Conservation (phyloP, 2,329 filamentous ascomycete species). For the Stemphylium lycopersici region DNA sequence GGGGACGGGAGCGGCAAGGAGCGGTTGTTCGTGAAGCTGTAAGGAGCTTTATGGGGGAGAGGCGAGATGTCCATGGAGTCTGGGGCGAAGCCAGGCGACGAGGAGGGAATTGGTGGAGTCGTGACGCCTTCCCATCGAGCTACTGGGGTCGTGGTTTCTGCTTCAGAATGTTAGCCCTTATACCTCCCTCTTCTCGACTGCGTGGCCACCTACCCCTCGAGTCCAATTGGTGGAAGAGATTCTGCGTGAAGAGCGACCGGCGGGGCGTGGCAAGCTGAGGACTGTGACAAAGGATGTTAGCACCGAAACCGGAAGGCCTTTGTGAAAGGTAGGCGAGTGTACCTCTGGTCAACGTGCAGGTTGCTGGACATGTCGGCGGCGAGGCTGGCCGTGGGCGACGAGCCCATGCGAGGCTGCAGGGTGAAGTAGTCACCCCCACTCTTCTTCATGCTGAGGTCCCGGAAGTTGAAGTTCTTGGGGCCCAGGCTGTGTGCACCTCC, state of each 20-base stretch:
- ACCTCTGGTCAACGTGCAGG: conserved; percentile 96
- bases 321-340: conserved; percentile 41
- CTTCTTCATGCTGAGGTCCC: conserved; percentile 73
- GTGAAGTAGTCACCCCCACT: conserved; percentile 80
- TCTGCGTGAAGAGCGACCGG: conserved; percentile 80
- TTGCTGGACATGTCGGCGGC: conserved; percentile 96
- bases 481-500: conserved; percentile 61
- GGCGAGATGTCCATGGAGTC: conserved; percentile 95
- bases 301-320: conserved; percentile 21
- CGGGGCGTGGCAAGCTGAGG: conserved; percentile 83
- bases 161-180: conserved; percentile 38
- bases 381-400: conserved; percentile 88
- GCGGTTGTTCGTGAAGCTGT: conserved; percentile 63
- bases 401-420: conserved; percentile 76
- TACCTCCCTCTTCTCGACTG: conserved; percentile 14
- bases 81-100: conserved; percentile 73
- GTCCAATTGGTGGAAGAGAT: conserved; percentile 66
- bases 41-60: conserved; percentile 79
- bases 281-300: conserved; percentile 61
- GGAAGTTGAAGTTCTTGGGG: conserved; percentile 75
- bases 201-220: conserved; percentile 62
- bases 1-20: conserved; percentile 74
- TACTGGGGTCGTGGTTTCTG: conserved; percentile 54
- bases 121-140: conserved; percentile 70
- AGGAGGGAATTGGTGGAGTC: conserved; percentile 83